Conservation (phyloP, 2,329 filamentous ascomycete genomes). For the Chaetomium sp. region DNA sequence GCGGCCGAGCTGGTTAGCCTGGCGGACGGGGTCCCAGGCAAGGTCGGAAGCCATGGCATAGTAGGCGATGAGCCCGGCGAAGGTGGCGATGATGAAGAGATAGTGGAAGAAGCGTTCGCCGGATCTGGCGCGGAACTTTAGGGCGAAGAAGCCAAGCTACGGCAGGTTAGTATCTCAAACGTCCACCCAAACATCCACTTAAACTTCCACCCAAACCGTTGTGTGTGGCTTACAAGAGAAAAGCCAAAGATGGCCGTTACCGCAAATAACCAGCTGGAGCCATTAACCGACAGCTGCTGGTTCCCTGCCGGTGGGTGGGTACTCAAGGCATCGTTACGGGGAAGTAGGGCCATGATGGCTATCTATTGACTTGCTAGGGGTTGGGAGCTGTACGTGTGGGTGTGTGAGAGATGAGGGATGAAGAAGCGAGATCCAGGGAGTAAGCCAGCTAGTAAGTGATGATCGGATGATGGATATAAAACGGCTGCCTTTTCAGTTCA, state of each 20-base stretch:
- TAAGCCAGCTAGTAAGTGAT: not conserved
- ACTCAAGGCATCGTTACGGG: conserved; percentile 50
- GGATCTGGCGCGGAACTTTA: conserved; percentile 47
- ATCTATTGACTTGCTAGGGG: not conserved
- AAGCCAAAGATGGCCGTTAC: conserved; percentile 53
- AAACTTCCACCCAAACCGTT: too few species aligned
- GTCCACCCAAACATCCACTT: not conserved
- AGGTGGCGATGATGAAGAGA: conserved; percentile 52
- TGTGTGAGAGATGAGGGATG: not conserved
- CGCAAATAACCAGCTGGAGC: conserved; percentile 59
- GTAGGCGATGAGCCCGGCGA: conserved; percentile 55
- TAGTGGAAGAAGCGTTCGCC: conserved; percentile 61
- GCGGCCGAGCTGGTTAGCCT: conserved; percentile 40
- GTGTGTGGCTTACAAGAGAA: conserved; percentile 45
- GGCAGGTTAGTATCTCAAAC: not conserved
- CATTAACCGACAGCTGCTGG: conserved; percentile 46
- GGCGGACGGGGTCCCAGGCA: conserved; percentile 46
- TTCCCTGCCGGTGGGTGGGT: conserved; percentile 50
- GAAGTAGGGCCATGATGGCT: conserved; percentile 35
- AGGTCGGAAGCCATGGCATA: conserved; percentile 56
- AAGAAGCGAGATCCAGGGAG: not conserved
- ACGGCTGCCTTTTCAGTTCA: not conserved
- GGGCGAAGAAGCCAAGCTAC: conserved; percentile 46
- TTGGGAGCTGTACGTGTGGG: not conserved
- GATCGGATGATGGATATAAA: conserved; percentile 7